Conservation (phyloP, 176 grass and related monocot species). For the Triticum dicoccoides region DNA sequence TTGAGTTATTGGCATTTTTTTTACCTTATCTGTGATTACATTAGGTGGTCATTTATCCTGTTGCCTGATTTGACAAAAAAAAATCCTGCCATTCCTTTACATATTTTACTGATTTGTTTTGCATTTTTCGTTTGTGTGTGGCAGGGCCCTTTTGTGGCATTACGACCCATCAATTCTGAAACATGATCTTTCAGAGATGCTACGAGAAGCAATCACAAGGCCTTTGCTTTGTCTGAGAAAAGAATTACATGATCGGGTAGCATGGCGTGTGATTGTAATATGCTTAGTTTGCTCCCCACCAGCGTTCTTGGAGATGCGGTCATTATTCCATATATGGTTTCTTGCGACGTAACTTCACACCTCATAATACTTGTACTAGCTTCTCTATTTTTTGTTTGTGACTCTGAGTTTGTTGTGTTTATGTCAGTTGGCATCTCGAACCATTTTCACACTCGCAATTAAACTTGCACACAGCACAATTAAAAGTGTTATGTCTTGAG, state of each 20-base stretch:
- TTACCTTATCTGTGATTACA: conserved; percentile 6
- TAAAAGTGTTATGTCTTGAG: not conserved
- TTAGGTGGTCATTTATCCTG: not conserved
- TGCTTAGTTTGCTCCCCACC: conserved; percentile 64
- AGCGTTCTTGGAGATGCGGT: conserved; percentile 61
- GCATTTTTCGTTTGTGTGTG: conserved; percentile 9
- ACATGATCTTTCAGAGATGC: conserved; percentile 61
- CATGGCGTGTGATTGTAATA: conserved; percentile 63
- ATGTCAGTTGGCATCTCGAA: conserved; percentile 3
- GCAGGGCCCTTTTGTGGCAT: conserved; percentile 66
- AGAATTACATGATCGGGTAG: conserved; percentile 53
- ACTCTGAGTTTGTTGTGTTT: conserved; percentile 2
- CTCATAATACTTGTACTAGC: not conserved
- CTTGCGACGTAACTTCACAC: conserved; percentile 62
- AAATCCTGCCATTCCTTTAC: not conserved
- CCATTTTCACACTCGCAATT: conserved; percentile 7
- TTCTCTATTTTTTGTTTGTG: not conserved
- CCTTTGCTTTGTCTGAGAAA: conserved; percentile 78
- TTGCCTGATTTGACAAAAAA: not conserved
- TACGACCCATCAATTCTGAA: conserved; percentile 70
- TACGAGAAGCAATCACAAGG: conserved; percentile 54
- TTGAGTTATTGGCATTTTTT: not conserved
- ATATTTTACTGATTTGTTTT: conserved; percentile 10
- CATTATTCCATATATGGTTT: conserved; percentile 74
- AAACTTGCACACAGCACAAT: not conserved